phyloP scores from a whole-genome alignment of 345 rosid species.

The Salix purpurea region DNA sequence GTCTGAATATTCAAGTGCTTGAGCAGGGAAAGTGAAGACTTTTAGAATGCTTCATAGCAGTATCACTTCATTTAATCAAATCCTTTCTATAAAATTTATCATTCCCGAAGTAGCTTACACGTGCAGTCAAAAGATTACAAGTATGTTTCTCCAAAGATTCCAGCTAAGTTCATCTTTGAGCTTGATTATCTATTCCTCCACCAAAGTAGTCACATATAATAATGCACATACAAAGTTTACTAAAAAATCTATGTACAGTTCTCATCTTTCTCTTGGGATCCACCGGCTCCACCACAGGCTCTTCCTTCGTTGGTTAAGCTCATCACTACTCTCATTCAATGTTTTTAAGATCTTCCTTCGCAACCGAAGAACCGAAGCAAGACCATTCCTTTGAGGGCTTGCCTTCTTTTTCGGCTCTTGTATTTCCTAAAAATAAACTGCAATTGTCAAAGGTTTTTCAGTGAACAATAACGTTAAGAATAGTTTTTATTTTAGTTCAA shows the following conservation, averaged over 20 bases:
- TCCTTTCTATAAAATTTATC: not conserved
- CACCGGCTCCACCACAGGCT: slow-evolving; percentile 96
- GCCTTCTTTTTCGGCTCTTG: slow-evolving; percentile 55
- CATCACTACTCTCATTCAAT: slow-evolving; percentile 71
- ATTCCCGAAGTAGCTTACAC: slow-evolving; percentile 11
- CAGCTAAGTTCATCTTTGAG: slow-evolving; percentile 26
- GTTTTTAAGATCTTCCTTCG: slow-evolving; percentile 74
- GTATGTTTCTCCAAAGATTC: slow-evolving; percentile 19
- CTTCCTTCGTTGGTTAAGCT: slow-evolving; percentile 60
- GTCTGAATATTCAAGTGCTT: not conserved
- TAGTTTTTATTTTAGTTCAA: not conserved
- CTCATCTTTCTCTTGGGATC: slow-evolving; percentile 86
- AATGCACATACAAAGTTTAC: slow-evolving; percentile 28
- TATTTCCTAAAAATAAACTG: slow-evolving; percentile 43
- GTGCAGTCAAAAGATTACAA: slow-evolving; percentile 27
- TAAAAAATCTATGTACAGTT: slow-evolving; percentile 18
- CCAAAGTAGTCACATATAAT: not conserved
- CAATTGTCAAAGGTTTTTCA: not conserved
- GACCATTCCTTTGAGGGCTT: slow-evolving; percentile 58
- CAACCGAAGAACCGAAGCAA: slow-evolving; percentile 69
- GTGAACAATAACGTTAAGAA: not conserved
- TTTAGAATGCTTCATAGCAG: slow-evolving; percentile 9
- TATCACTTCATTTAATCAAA: slow-evolving; percentile 10
- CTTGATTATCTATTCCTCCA: slow-evolving; percentile 15
- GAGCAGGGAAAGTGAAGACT: not conserved